Evolutionary conservation across 805 yeast species (phyloP).

Genomic region (Jamesozyma jinghongensis): DNA sequence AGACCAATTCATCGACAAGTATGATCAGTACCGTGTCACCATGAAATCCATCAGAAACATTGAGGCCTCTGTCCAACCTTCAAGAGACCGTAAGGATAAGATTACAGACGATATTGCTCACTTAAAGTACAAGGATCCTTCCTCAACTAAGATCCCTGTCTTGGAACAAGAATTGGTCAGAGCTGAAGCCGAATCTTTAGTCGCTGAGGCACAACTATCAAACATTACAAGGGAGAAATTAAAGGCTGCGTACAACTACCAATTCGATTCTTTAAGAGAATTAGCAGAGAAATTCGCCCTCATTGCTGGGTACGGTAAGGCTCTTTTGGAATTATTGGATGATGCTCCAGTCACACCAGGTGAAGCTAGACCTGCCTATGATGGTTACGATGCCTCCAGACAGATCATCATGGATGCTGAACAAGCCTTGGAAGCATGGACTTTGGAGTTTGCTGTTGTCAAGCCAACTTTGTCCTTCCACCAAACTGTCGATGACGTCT

Average conservation of each 20-base stretch:
- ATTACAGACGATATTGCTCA: slow-evolving; percentile 96
- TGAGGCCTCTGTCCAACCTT: slow-evolving; percentile 96
- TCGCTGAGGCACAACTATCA: slow-evolving; percentile 97
- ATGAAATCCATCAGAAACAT: slow-evolving; percentile 91
- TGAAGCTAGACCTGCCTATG: slow-evolving; percentile 96
- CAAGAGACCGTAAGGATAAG: slow-evolving; percentile 95
- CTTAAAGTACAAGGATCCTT: slow-evolving; percentile 96
- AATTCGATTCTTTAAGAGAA: slow-evolving; percentile 92
- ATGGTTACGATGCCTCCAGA: slow-evolving; percentile 96
- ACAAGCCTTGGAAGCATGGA: slow-evolving; percentile 92
- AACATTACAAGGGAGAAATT: slow-evolving; percentile 97
- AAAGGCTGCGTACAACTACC: slow-evolving; percentile 95
- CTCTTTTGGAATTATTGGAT: slow-evolving; percentile 87
- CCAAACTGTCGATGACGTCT: slow-evolving; percentile 57
- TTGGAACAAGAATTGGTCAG: slow-evolving; percentile 97
- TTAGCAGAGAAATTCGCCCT: slow-evolving; percentile 92
- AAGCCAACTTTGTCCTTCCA: slow-evolving; percentile 87
- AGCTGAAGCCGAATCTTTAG: slow-evolving; percentile 98
- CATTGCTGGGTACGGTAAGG: slow-evolving; percentile 98
- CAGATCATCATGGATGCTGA: slow-evolving; percentile 97
- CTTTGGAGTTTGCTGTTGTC: slow-evolving; percentile 88
- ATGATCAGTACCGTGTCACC: slow-evolving; percentile 95
- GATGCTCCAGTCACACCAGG: slow-evolving; percentile 98
- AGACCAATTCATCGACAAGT: slow-evolving; percentile 96
- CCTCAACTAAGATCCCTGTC: slow-evolving; percentile 88